Conservation (phyloP, 176 grass and related monocot species). For the Raddia distichophylla region DNA sequence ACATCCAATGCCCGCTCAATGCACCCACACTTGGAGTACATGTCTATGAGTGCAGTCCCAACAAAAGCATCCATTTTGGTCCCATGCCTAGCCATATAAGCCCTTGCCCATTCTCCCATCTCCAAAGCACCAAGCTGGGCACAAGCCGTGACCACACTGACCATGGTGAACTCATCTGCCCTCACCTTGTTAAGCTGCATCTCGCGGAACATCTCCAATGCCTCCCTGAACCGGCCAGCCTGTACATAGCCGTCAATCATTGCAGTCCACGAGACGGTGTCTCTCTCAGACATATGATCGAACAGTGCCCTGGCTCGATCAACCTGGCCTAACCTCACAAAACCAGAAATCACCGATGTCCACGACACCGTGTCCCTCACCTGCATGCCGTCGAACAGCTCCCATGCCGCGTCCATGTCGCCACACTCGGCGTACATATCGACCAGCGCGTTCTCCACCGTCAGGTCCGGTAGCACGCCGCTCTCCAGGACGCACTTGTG, state of each 20-base stretch:
- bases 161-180: conserved; percentile 78
- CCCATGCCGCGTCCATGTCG: conserved; percentile 57
- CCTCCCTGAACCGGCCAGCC: conserved; percentile 54
- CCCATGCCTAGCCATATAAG: conserved; percentile 68
- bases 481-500: conserved; percentile 45
- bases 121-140: conserved; percentile 83
- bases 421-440: conserved; percentile 75
- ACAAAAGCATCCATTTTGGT: conserved; percentile 66
- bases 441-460: conserved; percentile 63
- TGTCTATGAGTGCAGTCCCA: conserved; percentile 75
- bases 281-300: conserved; percentile 68
- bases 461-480: conserved; percentile 56
- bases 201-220: conserved; percentile 63
- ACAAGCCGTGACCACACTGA: conserved; percentile 71
- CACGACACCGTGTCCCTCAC: conserved; percentile 62
- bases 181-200: conserved; percentile 53
- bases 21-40: conserved; percentile 83
- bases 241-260: conserved; percentile 76
- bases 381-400: conserved; percentile 60
- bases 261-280: conserved; percentile 65
- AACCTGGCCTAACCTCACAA: conserved; percentile 47
- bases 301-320: conserved; percentile 61
- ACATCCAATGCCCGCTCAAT: conserved; percentile 54
- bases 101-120: conserved; percentile 72
- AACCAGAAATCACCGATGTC: conserved; percentile 66